Conservation (phyloP, 176 grass and related monocot genomes). For the Rhynchospora pubera region DNA sequence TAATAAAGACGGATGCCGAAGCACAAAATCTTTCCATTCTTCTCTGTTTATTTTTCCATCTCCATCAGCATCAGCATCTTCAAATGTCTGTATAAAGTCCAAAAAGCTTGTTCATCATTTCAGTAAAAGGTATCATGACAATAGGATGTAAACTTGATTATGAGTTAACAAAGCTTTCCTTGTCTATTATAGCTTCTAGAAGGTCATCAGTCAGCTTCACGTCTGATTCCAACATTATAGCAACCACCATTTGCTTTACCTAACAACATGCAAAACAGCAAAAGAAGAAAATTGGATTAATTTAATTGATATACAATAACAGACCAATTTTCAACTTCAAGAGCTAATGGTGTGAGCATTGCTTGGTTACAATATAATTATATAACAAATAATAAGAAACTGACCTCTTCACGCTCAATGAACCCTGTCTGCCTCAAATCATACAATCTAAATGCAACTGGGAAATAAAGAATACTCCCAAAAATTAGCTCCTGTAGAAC, state of each 20-base stretch:
- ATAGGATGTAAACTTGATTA: neutral
- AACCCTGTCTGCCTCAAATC: conserved; percentile 78
- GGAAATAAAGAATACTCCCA: conserved; percentile 17
- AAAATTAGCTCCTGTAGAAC: neutral
- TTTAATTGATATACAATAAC: neutral
- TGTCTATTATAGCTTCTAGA: conserved; percentile 63
- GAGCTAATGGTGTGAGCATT: neutral
- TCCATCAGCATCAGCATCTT: conserved; percentile 58
- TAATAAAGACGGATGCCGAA: conserved; percentile 50
- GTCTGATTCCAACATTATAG: conserved; percentile 68
- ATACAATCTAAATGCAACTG: conserved; percentile 91
- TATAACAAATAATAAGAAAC: conserved; percentile 10
- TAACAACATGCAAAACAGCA: conserved; percentile 19
- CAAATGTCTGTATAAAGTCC: conserved; percentile 53
- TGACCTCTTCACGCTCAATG: conserved; percentile 79
- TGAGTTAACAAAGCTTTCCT: conserved; percentile 27
- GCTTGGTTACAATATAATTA: neutral
- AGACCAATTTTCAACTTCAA: neutral
- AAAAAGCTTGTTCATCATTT: neutral
- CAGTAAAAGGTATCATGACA: neutral
- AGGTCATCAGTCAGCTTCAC: conserved; percentile 52
- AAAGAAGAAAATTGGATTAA: neutral
- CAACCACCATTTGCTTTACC: conserved; percentile 88
- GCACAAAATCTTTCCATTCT: conserved; percentile 77
- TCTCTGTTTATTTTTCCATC: conserved; percentile 76